phyloP scores from a whole-genome alignment of 352 stramenopile species.

The Phytophthora citrophthora region DNA sequence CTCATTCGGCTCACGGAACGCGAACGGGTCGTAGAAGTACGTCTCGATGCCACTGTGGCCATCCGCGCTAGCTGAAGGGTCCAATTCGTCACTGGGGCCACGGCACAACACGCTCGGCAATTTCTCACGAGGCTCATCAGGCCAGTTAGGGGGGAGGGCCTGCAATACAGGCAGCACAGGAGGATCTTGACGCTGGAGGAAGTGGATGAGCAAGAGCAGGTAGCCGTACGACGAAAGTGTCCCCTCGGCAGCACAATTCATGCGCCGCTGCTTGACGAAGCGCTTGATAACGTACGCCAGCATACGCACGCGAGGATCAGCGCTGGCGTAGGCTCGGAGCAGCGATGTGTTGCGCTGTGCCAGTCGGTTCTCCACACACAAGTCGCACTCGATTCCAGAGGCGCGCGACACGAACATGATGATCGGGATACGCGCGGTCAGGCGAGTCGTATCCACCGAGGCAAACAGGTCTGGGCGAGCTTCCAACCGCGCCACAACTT shows the following conservation, averaged over 20 bases:
- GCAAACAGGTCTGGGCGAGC: constrained; percentile 68
- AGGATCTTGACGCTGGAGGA: constrained; percentile 73
- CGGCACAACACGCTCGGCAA: constrained; percentile 63
- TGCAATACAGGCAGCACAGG: constrained; percentile 81
- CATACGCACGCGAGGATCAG: constrained; percentile 74
- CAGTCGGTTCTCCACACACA: constrained; percentile 96
- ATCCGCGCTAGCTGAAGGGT: constrained; percentile 31
- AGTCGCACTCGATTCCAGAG: constrained; percentile 74
- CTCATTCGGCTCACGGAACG: constrained; percentile 50
- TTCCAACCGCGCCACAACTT: constrained; percentile 64
- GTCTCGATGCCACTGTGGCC: constrained; percentile 59
- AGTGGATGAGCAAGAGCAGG: constrained; percentile 87
- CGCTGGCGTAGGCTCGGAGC: constrained; percentile 92
- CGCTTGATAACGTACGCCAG: constrained; percentile 85
- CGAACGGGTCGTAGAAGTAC: constrained; percentile 87
- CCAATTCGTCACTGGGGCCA: constrained; percentile 53
- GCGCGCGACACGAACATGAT: constrained; percentile 95
- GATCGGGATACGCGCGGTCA: constrained; percentile 97
- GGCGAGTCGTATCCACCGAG: constrained; percentile 74
- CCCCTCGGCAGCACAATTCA: constrained; percentile 84
- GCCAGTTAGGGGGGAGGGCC: constrained; percentile 63
- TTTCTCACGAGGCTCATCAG: constrained; percentile 34
- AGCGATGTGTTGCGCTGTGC: constrained; percentile 97
- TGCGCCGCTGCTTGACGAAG: constrained; percentile 82
- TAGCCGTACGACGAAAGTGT: constrained; percentile 89